Evolutionary conservation across 129 eudicot genomes (phyloP), one percentile per base, ranked within the genome.

Genomic region (Artemisia tridentata): DNA sequence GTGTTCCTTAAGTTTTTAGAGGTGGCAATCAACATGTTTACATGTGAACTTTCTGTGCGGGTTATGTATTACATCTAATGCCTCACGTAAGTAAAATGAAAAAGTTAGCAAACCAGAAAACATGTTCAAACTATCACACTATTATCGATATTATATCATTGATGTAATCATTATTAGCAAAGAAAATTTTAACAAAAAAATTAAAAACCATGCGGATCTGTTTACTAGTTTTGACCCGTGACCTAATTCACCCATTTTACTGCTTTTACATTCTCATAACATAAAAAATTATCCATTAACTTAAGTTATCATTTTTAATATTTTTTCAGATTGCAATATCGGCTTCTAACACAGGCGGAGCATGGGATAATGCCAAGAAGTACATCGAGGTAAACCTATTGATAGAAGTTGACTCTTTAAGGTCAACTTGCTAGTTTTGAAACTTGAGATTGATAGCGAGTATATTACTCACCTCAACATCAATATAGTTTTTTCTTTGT

Each of bases 351-450:
- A 83, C 84, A 4, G 87, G 87, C 9, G 87, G 87, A 31, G 87
- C 87, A 25, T 83, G 87, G 87, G 87, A 83, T 57, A 83, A 83
- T 67, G 87, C 87, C 65, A 83, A 83, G 81, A 83, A 83, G 70
- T 83, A 83, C 59, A 79, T 83, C n/a, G 87, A 80, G 84, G 88
- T 83, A 76, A 65, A 43, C 14, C 16, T 7, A 15, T 11, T 27
- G 31, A 15, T 60, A 27, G 13, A 60, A 60, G 14, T 25, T 60
- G 2, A 10, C 5, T 25, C 29, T 59, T 2, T 59, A 7, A 23
- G 17, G 41, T 59, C 31, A 25, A 15, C 70, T 46, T 65, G 55
- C 55, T 49, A 66, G 14, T 55, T 71, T 55, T 8, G 4, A 21
- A 23, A 56, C 15, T 48, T 34, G 41, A 34, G 7, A 11, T n/a